These are phyloP conservation scores for Cystoisospora suis DNA, from an alignment of 169 alveolate genomes.

Conservation along the genomic window DNA sequence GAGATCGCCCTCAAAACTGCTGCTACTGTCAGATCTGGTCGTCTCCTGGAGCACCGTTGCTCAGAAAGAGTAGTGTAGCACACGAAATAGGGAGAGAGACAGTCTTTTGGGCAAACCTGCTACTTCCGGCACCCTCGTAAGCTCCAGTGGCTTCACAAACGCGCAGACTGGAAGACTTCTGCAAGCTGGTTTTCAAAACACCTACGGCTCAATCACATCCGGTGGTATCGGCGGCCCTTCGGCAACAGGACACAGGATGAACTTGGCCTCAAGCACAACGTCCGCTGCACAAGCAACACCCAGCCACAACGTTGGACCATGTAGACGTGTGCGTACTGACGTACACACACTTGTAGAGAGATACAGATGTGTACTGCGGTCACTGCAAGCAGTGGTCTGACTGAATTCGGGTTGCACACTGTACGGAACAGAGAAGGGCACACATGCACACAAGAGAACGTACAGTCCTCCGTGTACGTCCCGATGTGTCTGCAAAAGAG, in stretches of 20 bases:
- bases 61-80: no score
- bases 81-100: not conserved
- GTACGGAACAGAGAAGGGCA: no score
- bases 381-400: no score
- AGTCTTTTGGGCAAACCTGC: not conserved
- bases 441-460: not conserved
- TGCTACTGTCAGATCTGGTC: no score
- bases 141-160: no score
- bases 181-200: no score
- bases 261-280: constrained; percentile 3
- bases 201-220: constrained; percentile 11
- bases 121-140: no score
- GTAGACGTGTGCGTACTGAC: not conserved
- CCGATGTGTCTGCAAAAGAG: not conserved
- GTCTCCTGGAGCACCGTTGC: no score
- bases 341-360: not conserved
- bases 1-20: no score
- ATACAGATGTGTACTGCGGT: not conserved
- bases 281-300: constrained; percentile 13
- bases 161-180: no score
- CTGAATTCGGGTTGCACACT: no score
- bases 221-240: constrained; percentile 21
- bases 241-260: not conserved
- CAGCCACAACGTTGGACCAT: not conserved
- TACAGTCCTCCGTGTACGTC: not conserved